Conservation (phyloP, 371 early-diverging fungal genomes). For the Apophysomyces ossiformis region DNA sequence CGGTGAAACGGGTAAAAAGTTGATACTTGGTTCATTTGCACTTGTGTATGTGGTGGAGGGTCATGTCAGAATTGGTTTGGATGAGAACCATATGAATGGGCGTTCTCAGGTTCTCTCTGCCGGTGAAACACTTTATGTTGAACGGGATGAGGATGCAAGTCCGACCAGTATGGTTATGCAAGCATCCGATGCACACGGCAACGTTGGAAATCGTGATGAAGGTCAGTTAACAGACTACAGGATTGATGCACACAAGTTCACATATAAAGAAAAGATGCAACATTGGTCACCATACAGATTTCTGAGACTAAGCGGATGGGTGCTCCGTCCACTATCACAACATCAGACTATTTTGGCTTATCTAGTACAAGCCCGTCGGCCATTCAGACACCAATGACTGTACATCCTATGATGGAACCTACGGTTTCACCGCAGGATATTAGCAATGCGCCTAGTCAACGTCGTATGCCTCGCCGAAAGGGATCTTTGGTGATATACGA, state of each 20-base stretch:
- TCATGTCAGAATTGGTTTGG: conserved; percentile 54
- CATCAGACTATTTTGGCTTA: conserved; percentile 31
- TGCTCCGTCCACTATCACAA: conserved; percentile 27
- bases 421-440: conserved; percentile 21
- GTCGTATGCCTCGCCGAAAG: conserved; percentile 48
- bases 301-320: conserved; percentile 32
- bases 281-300: conserved; percentile 43
- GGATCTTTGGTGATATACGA: conserved; percentile 71
- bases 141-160: conserved; percentile 64
- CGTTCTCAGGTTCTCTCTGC: conserved; percentile 30
- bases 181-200: conserved; percentile 38
- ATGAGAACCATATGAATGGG: conserved; percentile 38
- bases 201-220: conserved; percentile 32
- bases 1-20: conserved; percentile 48
- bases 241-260: neutral
- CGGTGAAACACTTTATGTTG: conserved; percentile 64
- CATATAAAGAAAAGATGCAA: conserved; percentile 29
- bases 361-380: conserved; percentile 32
- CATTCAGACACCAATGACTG: conserved; percentile 28
- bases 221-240: conserved; percentile 21
- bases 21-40: conserved; percentile 61
- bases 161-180: conserved; percentile 61
- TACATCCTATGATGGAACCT: conserved; percentile 16
- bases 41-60: conserved; percentile 69
- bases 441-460: conserved; percentile 24